phyloP scores from a whole-genome alignment of 2,329 filamentous ascomycete genomes.

The Aspergillus chevalieri region DNA sequence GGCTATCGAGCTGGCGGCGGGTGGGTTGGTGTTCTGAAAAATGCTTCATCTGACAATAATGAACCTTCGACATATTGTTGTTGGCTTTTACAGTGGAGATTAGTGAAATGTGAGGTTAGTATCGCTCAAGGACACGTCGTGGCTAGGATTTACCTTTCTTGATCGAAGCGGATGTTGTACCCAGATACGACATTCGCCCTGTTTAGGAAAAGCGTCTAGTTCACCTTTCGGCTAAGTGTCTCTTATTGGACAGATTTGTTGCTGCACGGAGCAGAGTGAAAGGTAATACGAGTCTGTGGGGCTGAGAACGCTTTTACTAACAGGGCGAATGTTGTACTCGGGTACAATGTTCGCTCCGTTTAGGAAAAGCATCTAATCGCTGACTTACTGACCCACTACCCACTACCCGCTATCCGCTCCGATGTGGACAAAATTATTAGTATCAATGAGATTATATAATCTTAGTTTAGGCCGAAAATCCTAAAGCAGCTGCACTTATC shows the following conservation, averaged over 20 bases:
- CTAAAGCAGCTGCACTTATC: too few relatives aligned
- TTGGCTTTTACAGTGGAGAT: not conserved
- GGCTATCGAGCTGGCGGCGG: not conserved
- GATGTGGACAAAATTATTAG: not conserved
- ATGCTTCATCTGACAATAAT: not conserved
- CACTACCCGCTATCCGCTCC: not conserved
- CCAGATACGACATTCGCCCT: too few relatives aligned
- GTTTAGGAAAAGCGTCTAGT: not conserved
- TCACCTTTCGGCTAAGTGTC: too few relatives aligned
- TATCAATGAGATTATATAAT: too few relatives aligned
- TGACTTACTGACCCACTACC: not conserved
- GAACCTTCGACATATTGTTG: not conserved
- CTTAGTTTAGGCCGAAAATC: too few relatives aligned
- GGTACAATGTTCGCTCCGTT: too few relatives aligned
- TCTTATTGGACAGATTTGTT: too few relatives aligned
- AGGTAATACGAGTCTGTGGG: too few relatives aligned
- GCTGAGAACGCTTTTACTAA: too few relatives aligned
- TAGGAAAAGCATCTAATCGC: not conserved
- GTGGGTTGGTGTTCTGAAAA: not conserved
- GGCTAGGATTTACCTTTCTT: not conserved
- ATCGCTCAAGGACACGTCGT: not conserved
- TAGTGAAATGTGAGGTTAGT: not conserved
- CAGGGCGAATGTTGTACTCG: too few relatives aligned
- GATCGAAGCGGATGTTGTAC: too few relatives aligned
- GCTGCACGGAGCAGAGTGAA: too few relatives aligned